Evolutionary conservation across 2,329 filamentous ascomycete species (phyloP), one percentile per base, ranked within the genome.

Genomic region (Xylariales sp.): DNA sequence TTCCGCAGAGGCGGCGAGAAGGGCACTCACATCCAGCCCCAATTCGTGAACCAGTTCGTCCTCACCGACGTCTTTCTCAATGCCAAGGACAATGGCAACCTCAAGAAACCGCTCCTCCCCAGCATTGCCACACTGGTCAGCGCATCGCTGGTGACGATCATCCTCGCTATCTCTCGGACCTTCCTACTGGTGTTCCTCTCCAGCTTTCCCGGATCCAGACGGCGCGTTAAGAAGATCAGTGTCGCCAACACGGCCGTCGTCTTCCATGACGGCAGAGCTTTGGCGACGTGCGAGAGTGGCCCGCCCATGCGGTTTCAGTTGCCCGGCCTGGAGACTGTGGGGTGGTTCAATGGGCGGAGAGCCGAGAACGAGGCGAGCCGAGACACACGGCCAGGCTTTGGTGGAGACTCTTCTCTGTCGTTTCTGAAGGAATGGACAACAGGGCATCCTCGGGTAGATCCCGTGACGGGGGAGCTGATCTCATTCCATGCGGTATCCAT

Each of bases 381-480:
- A 33, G 50, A 51, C 38, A 49, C 38, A 33, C 54, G 38, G 45
- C 59, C 31, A 48, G 61, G 63, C 1, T 77, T 83, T 48, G 78
- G 79, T 4, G 78, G 77, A 6, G 55, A 66, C 1, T 77, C 79
- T 0, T 46, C 75, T 2, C 54, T 80, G 18, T 70, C 71, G 27
- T 85, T 78, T 53, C 80, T 86, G 74, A 76, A 72, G 47, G 81
- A 86, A 56, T 86, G 80, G 81, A 84, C 81, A 1, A 86, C 82
- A 2, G 78, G 78, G 15, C 80, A 85, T 56, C 84, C 83, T 5
- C 77, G 80, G 46, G 72, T 87, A 37, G 84, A 88, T 49, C 76
- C 75, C 0, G 51, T 59, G 1, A 83, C 80, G 0, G 76, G 78
- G 29, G 82, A 87, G 55, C 68, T 86, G 58, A 67, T 86, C 4